Evolutionary conservation across 495 filamentous ascomycete species (phyloP), one percentile per base, ranked within the genome.

Genomic region (Lasiosphaeriaceae sp.): DNA sequence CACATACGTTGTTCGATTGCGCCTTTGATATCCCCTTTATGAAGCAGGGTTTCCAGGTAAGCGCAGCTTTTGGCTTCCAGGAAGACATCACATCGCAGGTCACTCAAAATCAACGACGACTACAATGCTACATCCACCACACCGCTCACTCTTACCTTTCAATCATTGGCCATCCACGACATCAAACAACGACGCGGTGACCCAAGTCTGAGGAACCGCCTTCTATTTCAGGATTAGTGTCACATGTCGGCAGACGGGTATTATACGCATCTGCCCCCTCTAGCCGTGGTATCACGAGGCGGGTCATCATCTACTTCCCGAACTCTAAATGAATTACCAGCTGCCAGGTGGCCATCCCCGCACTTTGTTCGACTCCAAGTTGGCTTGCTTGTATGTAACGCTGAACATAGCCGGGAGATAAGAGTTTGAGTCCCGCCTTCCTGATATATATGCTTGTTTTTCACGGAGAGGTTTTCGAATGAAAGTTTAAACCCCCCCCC

Each of bases 391-490:
- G 22, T 52, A 58, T 56, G 55, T 50, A 56, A 56, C 62, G 48
- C 31, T 48, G 19, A 59, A 54, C 35, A 63, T 55, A 51, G 55
- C 55, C 47, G 37, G 31, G 48, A 57, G 16, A 44, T 11, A 21
- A 46, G 51, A 22, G 45, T 5, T 6, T 7, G 16, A 16, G 14
- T 24, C 47, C 9, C 47, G 47, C 21, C 23, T 17, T 49, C 23
- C 22, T 34, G 22, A 49, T 34, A n/a, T 2, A 17, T 21, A 17
- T 20, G 9, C 2, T 35, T 51, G 24, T 20, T 41, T 20, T 37
- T 37, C n/a, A n/a, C n/a, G n/a, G n/a, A n/a, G n/a, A n/a, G n/a
- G n/a, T n/a, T n/a, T n/a, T n/a, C n/a, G n/a, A 31, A 9, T 31
- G 9, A 31, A 31, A 31, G 4, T 31, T 31, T 31, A 31, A 31